Percentiles rank a stretch among this genome's conserved stretches.
These are phyloP conservation scores for Corymbia maculata DNA, from an alignment of 345 rosid genomes.

Conservation along the genomic window DNA sequence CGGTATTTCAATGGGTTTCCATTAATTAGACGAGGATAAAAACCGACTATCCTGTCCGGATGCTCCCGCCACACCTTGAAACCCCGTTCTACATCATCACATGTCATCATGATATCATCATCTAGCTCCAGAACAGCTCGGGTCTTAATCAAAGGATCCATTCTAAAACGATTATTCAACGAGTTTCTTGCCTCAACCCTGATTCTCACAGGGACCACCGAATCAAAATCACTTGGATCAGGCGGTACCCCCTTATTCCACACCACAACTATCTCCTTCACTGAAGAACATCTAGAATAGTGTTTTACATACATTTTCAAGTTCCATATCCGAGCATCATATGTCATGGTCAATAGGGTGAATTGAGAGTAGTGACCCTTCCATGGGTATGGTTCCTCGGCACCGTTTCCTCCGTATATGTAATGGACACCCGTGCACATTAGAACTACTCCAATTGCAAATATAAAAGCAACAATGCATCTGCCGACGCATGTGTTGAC, in stretches of 20 bases:
- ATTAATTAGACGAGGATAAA: constrained; percentile 65
- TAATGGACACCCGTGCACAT: constrained; percentile 45
- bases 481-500: constrained; percentile 41
- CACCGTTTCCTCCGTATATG: constrained; percentile 81
- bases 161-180: constrained; percentile 75
- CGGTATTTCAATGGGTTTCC: constrained; percentile 52
- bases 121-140: constrained; percentile 90
- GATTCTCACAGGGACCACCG: constrained; percentile 82
- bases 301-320: constrained; percentile 85
- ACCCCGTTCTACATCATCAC: constrained; percentile 77
- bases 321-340: constrained; percentile 97
- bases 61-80: constrained; percentile 82
- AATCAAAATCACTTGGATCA: constrained; percentile 46
- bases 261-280: constrained; percentile 84
- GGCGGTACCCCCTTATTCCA: constrained; percentile 98
- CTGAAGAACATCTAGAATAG: constrained; percentile 89
- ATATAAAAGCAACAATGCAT: constrained; percentile 29
- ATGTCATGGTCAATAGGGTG: constrained; percentile 89
- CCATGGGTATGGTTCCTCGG: constrained; percentile 50
- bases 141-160: constrained; percentile 60
- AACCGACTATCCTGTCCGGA: constrained; percentile 83
- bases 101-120: constrained; percentile 92
- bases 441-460: constrained; percentile 38
- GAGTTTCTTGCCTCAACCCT: constrained; percentile 67
- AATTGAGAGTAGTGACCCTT: constrained; percentile 78